Conservation (phyloP, 768 basidiomycete genomes). For the Roridomyces roridus region DNA sequence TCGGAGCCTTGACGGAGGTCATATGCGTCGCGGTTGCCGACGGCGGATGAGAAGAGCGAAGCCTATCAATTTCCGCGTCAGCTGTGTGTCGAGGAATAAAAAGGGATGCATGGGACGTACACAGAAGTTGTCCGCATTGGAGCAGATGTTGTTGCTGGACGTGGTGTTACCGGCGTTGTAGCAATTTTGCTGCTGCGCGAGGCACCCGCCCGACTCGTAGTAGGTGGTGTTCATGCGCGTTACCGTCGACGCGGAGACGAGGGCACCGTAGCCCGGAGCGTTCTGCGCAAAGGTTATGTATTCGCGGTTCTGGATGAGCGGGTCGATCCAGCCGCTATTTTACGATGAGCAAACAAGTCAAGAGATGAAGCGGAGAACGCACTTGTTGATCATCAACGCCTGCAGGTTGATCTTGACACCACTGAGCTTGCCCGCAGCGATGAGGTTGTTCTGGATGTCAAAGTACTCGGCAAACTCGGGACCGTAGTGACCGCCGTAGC, state of each 20-base stretch:
- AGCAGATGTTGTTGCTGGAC: conserved; percentile 55
- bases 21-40: conserved; percentile 57
- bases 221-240: conserved; percentile 51
- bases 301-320: conserved; percentile 64
- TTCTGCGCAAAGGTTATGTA: conserved; percentile 64
- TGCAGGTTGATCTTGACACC: conserved; percentile 60
- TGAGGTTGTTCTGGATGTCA: conserved; percentile 62
- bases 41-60: conserved; percentile 49
- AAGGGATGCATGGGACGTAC: conserved; percentile 38
- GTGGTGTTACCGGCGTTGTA: conserved; percentile 56
- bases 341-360: too few species aligned
- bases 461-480: conserved; percentile 70
- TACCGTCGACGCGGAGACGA: conserved; percentile 53
- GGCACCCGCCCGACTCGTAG: conserved; percentile 55
- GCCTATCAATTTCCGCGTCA: not conserved
- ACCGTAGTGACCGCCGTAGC: conserved; percentile 73
- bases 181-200: conserved; percentile 60
- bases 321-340: conserved; percentile 68
- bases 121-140: conserved; percentile 58
- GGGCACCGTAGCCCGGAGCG: conserved; percentile 70
- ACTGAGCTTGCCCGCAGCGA: conserved; percentile 46
- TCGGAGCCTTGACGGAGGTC: conserved; percentile 64
- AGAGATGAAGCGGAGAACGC: conserved; percentile 10
- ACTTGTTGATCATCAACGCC: conserved; percentile 73
- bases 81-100: not conserved